Evolutionary conservation across 306 rosid species (phyloP).

Genomic region (Trifolium fragiferum): DNA sequence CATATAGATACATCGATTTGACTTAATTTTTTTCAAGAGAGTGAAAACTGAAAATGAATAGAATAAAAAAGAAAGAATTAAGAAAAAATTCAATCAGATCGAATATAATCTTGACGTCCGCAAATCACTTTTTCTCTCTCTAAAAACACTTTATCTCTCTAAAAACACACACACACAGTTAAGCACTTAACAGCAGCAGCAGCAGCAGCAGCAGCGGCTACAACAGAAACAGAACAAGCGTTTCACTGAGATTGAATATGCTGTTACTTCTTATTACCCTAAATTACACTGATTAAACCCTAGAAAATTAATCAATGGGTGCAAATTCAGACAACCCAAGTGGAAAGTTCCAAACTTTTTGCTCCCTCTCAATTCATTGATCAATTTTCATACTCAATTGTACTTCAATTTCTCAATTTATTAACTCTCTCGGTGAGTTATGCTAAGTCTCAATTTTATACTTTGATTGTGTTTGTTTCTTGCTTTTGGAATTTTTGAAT

Average conservation of each 20-base stretch:
- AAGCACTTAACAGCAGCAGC: constrained; percentile 23
- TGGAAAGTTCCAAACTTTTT: constrained; percentile 44
- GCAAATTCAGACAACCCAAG: constrained; percentile 19
- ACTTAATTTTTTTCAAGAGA: constrained; percentile 51
- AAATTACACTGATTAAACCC: constrained; percentile 57
- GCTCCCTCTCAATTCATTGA: constrained; percentile 28
- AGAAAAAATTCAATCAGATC: constrained; percentile 80
- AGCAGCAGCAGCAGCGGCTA: constrained; percentile 16
- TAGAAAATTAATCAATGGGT: constrained; percentile 17
- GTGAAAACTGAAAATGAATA: constrained; percentile 37
- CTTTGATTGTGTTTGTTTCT: constrained; percentile 40
- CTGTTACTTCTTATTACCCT: not conserved
- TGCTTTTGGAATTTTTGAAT: not conserved
- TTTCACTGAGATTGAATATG: constrained; percentile 35
- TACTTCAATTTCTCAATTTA: constrained; percentile 51
- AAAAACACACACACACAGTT: constrained; percentile 47
- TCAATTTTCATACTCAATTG: constrained; percentile 37
- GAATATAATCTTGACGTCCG: constrained; percentile 97
- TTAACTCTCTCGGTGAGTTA: constrained; percentile 47
- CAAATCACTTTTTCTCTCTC: constrained; percentile 56
- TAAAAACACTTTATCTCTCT: constrained; percentile 56
- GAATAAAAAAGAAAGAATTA: constrained; percentile 55
- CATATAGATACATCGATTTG: constrained; percentile 51
- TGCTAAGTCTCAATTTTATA: constrained; percentile 30
- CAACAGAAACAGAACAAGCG: constrained; percentile 42